Evolutionary conservation across 2,329 filamentous ascomycete species (phyloP), one percentile per base, ranked within the genome.

Genomic region (Cladophialophora immunda): DNA sequence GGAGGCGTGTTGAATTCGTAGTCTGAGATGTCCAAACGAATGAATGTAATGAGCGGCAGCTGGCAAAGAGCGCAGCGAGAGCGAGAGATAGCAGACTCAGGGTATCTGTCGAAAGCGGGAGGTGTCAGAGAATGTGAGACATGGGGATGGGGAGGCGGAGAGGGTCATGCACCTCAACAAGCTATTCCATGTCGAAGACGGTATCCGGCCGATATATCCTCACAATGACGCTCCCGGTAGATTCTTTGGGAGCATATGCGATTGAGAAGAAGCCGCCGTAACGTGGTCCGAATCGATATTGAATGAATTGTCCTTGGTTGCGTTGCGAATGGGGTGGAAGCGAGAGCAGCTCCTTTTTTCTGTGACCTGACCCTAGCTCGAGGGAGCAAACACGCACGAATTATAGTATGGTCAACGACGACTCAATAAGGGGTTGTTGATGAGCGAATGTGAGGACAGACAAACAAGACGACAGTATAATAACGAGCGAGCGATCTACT

Each of bases 21-120:
- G 58, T 53, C 30, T 25, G 30, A 30, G 11, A 30, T 55, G 52
- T 59, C 29, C 36, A 67, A 63, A 56, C 36, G 66, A 54, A 56
- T 60, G 60, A 56, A 61, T 38, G 52, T 53, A 65, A 66, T 55
- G 68, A 67, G 52, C 47, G 68, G 68, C 62, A 57, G 68, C 68
- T 68, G 68, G 65, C 65, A 29, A 57, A 50, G 50, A 53, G 65
- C 65, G 19, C 61, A 58, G 61, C 61, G 38, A 50, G 58, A 65
- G 53, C 27, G 29, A 54, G 50, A 47, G 41, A 53, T 29, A 36
- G 57, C 32, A 61, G 30, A 36, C 29, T 53, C 45, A 45, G 34
- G 32, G 61, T 54, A 41, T 47, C 67, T 69, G 61, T 52, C 27
- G 47, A 58, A 55, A 57, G 52, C 17, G 36, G 66, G 57, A 27